A percentile compares a stretch with the other conserved stretches of the same genome.
phyloP scores from a whole-genome alignment of 2,329 filamentous ascomycete genomes.

The Grosmannia clavigera region DNA sequence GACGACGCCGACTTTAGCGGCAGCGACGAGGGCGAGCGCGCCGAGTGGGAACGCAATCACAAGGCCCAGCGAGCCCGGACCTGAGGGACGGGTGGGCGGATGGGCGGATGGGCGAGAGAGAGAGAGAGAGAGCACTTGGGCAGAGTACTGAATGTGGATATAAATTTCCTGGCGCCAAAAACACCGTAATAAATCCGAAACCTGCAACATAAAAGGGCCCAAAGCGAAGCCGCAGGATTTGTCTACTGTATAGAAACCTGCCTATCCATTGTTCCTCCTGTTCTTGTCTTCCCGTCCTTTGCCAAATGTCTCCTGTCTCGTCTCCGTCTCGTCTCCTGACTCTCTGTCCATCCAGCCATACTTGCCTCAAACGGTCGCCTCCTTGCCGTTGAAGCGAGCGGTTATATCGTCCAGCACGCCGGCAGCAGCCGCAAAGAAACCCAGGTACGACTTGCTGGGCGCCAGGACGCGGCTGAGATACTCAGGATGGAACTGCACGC shows the following conservation, averaged over 20 bases:
- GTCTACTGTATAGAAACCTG: neutral
- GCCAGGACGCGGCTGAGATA: slow-evolving; percentile 65
- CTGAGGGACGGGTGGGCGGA: neutral
- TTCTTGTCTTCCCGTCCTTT: neutral
- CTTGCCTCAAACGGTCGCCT: neutral
- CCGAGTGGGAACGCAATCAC: slow-evolving; percentile 43
- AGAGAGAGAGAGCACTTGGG: neutral
- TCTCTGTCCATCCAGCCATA: neutral
- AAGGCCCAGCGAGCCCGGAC: slow-evolving; percentile 15
- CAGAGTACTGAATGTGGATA: neutral
- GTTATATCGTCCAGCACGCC: slow-evolving; percentile 44
- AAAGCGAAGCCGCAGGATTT: neutral
- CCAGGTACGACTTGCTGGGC: slow-evolving; percentile 66
- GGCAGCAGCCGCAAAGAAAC: slow-evolving; percentile 69
- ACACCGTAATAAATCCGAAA: neutral
- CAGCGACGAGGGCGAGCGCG: slow-evolving; percentile 52
- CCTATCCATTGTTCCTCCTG: neutral
- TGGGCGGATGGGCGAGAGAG: slow-evolving; percentile 14
- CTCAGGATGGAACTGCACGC: slow-evolving; percentile 83
- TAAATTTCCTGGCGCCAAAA: neutral
- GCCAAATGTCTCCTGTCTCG: neutral
- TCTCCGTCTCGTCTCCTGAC: neutral
- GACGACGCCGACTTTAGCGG: slow-evolving; percentile 51
- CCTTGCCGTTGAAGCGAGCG: slow-evolving; percentile 15
- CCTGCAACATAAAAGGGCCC: neutral